Evolutionary conservation across 768 basidiomycete species (phyloP).

Genomic region (Psilocybe azurescens): DNA sequence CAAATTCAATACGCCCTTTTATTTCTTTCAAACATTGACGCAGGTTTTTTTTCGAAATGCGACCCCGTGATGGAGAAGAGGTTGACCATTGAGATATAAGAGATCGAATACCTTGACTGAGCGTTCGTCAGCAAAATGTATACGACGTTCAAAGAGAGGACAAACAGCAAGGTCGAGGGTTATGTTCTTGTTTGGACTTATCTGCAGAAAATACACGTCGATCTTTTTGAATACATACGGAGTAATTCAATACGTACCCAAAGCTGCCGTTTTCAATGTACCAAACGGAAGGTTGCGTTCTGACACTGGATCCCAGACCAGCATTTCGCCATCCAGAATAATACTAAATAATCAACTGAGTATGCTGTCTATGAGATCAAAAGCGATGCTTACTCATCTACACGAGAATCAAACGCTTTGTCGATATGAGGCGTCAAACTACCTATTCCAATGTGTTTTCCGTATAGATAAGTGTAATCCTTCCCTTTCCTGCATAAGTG

Average conservation of each 20-base stretch:
- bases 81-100: constrained; percentile 85
- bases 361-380: neutral
- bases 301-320: constrained; percentile 95
- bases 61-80: constrained; percentile 73
- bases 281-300: constrained; percentile 93
- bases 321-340: constrained; percentile 97
- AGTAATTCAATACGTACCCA: constrained; percentile 50
- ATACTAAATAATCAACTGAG: constrained; percentile 53
- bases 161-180: constrained; percentile 91
- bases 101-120: constrained; percentile 97
- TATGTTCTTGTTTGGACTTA: constrained; percentile 69
- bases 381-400: constrained; percentile 74
- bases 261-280: constrained; percentile 89
- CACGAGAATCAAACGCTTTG: constrained; percentile 70
- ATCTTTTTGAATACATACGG: neutral
- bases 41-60: constrained; percentile 81
- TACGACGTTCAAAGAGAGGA: neutral
- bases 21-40: constrained; percentile 69
- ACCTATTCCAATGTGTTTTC: constrained; percentile 79
- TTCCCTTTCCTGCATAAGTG: constrained; percentile 74
- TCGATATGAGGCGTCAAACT: constrained; percentile 90
- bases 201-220: constrained; percentile 43
- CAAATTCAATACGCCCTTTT: constrained; percentile 82
- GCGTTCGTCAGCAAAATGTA: neutral
- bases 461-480: constrained; percentile 91